These are phyloP conservation scores for Penicillium oxalicum DNA, from an alignment of 2,329 filamentous ascomycete species.

Conservation along the genomic window DNA sequence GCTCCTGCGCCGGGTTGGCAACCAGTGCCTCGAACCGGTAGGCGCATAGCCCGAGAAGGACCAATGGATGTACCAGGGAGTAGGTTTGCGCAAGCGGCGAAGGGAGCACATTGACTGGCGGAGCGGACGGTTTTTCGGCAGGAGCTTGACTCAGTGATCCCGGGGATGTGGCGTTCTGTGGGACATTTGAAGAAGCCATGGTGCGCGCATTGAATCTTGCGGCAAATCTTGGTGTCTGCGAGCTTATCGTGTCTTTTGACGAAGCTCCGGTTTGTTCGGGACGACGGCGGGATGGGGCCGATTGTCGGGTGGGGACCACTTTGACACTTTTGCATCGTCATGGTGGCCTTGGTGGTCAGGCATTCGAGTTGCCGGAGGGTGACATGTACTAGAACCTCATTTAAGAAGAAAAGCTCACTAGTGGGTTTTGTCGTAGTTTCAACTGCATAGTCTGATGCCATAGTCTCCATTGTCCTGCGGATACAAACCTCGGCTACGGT, in stretches of 20 bases:
- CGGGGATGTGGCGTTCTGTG: slow-evolving; percentile 3
- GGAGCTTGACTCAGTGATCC: slow-evolving; percentile 10
- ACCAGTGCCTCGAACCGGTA: slow-evolving; percentile 63
- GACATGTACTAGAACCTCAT: too few species aligned
- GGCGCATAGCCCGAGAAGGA: slow-evolving; percentile 60
- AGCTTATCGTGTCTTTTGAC: background rate
- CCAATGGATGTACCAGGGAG: slow-evolving; percentile 61
- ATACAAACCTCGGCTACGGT: too few species aligned
- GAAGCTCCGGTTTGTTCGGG: slow-evolving; percentile 14
- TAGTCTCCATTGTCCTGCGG: too few species aligned
- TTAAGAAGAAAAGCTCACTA: too few species aligned
- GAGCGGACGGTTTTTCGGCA: slow-evolving; percentile 24
- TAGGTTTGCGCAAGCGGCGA: slow-evolving; percentile 49
- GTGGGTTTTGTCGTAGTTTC: too few species aligned
- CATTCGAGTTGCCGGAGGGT: background rate
- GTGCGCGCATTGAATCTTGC: slow-evolving; percentile 9
- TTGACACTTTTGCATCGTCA: slow-evolving; percentile 10
- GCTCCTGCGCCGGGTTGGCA: slow-evolving; percentile 59
- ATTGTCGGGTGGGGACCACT: background rate
- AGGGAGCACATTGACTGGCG: slow-evolving; percentile 44
- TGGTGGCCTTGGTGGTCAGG: slow-evolving; percentile 1
- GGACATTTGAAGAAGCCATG: slow-evolving; percentile 15
- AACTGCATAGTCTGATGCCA: too few species aligned
- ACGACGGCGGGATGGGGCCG: slow-evolving; percentile 2
- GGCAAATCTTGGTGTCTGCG: background rate